Base-by-base conservation (phyloP, 73 alveolate species). In the Uronychia setigera region DNA sequence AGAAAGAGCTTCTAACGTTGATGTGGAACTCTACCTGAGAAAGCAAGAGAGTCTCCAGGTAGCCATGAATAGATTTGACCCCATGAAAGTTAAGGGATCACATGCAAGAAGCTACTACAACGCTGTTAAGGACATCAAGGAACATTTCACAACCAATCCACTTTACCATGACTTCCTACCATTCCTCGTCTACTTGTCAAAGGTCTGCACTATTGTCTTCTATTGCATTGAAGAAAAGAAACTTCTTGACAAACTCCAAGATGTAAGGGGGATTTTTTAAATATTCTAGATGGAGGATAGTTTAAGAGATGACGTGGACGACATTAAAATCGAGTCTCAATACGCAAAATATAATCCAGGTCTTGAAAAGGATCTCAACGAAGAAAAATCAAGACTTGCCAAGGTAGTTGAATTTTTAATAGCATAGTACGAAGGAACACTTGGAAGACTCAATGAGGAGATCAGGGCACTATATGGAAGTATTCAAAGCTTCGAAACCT, bases 1-100 rank as follows among this genome's bases (percentile, higher is more conserved):
- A 28, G 33, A 33, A 19, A 59, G 81, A 0, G 88, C 88, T 26
- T 30, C 58, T 1, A 81, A 81, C 27, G 75, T 26, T 19, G 88
- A 81, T 60, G 88, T 81, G 26, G 88, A 81, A 75, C 35, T 81
- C 29, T 81, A 81, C 60, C 32, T 81, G 26, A 58, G 88, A 31
- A 81, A 81, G 34, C 31, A 14, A 1, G 88, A 81, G 30, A 76
- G 81, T 5, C 81, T 81, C 0, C 14, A 9, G 35, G 31, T 31
- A 32, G 79, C 88, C 32, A 59, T 81, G 81, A 58, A 81, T n/a
- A 58, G 59, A 33, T 13, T 81, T 1, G 76, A 81, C 32, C 79
- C 88, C 0, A 31, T 26, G 0, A 0, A 27, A 26, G 59, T 81
- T 35, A n/a, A 27, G 76, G 87, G 87, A 5, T 57, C 32, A 27